Conservation (phyloP, 1,284 basidiomycete species). For the Irpex lacteus region DNA sequence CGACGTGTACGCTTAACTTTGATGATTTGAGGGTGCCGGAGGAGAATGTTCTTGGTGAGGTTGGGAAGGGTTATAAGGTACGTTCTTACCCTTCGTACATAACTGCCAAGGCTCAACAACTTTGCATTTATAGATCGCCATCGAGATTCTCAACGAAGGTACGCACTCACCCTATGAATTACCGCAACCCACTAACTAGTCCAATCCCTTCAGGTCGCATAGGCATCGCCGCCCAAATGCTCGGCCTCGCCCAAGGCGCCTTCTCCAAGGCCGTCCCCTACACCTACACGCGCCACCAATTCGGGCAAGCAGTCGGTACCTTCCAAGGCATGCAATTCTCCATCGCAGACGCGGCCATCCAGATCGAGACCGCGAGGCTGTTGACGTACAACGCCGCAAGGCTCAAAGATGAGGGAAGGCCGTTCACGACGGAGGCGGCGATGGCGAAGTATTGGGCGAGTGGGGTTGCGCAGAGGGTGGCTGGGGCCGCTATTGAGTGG, state of each 20-base stretch:
- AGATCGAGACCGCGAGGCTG: slow-evolving; percentile 91
- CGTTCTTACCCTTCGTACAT: slow-evolving; percentile 9
- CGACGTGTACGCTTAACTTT: slow-evolving; percentile 94
- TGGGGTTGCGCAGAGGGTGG: slow-evolving; percentile 86
- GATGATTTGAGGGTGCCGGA: slow-evolving; percentile 93
- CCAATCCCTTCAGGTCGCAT: slow-evolving; percentile 68
- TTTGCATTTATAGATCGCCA: slow-evolving; percentile 65
- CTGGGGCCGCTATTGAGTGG: slow-evolving; percentile 95
- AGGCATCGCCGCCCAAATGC: slow-evolving; percentile 96
- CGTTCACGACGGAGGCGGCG: slow-evolving; percentile 92
- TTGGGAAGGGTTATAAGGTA: slow-evolving; percentile 94
- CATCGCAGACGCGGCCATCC: slow-evolving; percentile 84
- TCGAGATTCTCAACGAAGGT: slow-evolving; percentile 97
- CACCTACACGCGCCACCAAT: slow-evolving; percentile 92
- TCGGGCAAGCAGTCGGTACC: slow-evolving; percentile 88
- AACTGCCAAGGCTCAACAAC: neutral
- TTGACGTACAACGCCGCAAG: slow-evolving; percentile 97
- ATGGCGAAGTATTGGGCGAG: slow-evolving; percentile 95
- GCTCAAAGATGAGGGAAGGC: slow-evolving; percentile 85
- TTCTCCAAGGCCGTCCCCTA: slow-evolving; percentile 93
- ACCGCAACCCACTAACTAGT: too few species aligned
- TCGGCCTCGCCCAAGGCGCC: slow-evolving; percentile 96
- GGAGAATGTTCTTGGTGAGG: slow-evolving; percentile 92
- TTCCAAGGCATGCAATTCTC: slow-evolving; percentile 98
- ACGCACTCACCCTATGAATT: too few species aligned